These are phyloP conservation scores for Epichloe sp. DNA, from an alignment of 2,329 filamentous ascomycete species.

Conservation along the genomic window DNA sequence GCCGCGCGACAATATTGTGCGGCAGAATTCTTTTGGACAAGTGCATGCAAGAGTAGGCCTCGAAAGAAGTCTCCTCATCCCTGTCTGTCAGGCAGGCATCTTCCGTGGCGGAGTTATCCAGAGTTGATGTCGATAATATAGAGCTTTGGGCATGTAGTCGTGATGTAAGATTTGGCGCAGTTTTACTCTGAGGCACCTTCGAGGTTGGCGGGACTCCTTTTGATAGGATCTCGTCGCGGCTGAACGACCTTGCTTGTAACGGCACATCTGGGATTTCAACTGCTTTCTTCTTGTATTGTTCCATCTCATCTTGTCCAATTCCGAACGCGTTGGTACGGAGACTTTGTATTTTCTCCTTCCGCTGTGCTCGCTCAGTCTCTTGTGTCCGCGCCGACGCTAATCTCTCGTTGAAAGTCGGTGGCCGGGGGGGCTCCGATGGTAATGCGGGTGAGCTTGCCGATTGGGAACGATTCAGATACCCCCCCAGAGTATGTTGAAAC, in stretches of 20 bases:
- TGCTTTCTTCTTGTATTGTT: constrained; percentile 44
- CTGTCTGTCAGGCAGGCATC: constrained; percentile 10
- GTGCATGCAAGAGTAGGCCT: constrained; percentile 76
- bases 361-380: constrained; percentile 37
- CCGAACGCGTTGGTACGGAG: constrained; percentile 43
- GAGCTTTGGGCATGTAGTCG: constrained; percentile 10
- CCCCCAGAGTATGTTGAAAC: constrained; percentile 15
- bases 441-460: constrained; percentile 20
- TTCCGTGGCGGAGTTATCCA: background rate
- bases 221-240: constrained; percentile 48
- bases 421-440: constrained; percentile 22
- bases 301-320: constrained; percentile 44
- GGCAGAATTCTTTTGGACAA: constrained; percentile 73
- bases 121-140: background rate
- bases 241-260: constrained; percentile 38
- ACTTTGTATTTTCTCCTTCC: constrained; percentile 37
- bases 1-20: constrained; percentile 66
- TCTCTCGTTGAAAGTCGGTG: constrained; percentile 67
- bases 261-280: constrained; percentile 38
- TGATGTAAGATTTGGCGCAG: constrained; percentile 20
- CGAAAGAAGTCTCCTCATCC: constrained; percentile 46
- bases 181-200: constrained; percentile 31
- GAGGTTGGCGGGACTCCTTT: constrained; percentile 8
- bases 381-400: constrained; percentile 56
- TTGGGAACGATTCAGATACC: constrained; percentile 32